phyloP scores from a whole-genome alignment of 371 early-diverging fungal species.

The Syncephalis fuscata region DNA sequence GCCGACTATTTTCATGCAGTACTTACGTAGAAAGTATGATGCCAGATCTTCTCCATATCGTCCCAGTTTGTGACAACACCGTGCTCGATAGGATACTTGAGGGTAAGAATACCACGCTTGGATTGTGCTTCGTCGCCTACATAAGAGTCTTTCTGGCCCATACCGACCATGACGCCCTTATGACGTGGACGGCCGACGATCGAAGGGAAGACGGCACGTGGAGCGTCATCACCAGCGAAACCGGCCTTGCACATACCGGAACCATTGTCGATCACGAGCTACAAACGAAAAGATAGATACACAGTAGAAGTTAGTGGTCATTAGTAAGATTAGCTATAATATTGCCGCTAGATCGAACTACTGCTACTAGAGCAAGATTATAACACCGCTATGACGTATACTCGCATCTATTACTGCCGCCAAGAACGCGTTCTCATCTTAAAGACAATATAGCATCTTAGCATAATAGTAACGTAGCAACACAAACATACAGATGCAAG shows the following conservation, averaged over 20 bases:
- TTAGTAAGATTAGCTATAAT: too few species aligned
- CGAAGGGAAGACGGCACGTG: conserved; percentile 97
- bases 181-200: conserved; percentile 99
- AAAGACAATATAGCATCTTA: too few species aligned
- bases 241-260: conserved; percentile 99
- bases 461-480: too few species aligned
- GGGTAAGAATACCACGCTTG: conserved; percentile 98
- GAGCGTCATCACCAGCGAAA: conserved; percentile 99
- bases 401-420: too few species aligned
- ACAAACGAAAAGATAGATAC: background rate
- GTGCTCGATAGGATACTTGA: conserved; percentile 99
- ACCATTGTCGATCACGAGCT: conserved; percentile 91
- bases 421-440: too few species aligned
- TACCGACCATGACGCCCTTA: conserved; percentile 99
- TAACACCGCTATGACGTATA: too few species aligned
- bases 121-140: conserved; percentile 99
- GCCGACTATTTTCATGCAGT: background rate
- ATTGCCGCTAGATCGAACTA: too few species aligned
- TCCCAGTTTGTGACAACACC: conserved; percentile 99
- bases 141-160: conserved; percentile 99
- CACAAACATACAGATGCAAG: too few species aligned
- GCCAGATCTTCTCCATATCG: conserved; percentile 99
- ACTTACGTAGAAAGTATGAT: conserved; percentile 88
- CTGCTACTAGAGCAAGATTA: too few species aligned
- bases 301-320: too few species aligned